These are phyloP conservation scores for Thalia dealbata DNA, from an alignment of 176 grass and related monocot genomes.

Conservation along the genomic window DNA sequence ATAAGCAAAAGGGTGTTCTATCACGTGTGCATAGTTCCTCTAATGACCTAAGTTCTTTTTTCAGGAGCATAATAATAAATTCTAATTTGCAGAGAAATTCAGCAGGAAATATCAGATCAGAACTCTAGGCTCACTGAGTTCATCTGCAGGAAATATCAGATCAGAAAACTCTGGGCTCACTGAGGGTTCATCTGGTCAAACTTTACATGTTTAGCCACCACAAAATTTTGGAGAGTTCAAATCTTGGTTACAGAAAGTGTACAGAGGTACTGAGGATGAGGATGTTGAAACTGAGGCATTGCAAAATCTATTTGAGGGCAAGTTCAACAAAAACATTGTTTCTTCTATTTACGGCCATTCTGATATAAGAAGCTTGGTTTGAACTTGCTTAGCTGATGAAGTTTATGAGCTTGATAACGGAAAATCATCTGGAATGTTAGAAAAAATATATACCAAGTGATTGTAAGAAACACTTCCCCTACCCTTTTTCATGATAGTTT, in stretches of 20 bases:
- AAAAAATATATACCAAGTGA: constrained; percentile 55
- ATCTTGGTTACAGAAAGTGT: constrained; percentile 12
- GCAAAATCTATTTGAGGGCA: constrained; percentile 9
- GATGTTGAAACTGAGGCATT: constrained; percentile 7
- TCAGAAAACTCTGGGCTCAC: background rate
- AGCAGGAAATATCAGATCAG: constrained; percentile 1
- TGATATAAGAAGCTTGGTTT: constrained; percentile 5
- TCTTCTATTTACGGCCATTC: constrained; percentile 11
- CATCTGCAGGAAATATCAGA: too few relatives aligned
- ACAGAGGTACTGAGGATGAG: background rate
- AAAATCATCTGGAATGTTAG: constrained; percentile 20
- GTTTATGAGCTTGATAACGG: background rate
- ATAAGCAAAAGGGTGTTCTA: constrained; percentile 28
- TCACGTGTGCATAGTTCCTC: constrained; percentile 21
- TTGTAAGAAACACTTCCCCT: constrained; percentile 46
- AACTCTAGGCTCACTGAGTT: too few relatives aligned
- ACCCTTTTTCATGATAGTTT: too few relatives aligned
- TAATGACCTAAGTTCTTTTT: constrained; percentile 28
- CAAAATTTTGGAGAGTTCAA: constrained; percentile 15
- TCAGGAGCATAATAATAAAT: background rate
- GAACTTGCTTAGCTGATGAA: background rate
- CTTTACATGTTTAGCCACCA: background rate
- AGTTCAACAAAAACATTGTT: background rate
- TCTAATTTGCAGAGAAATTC: background rate
- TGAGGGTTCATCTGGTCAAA: background rate